Evolutionary conservation across 768 basidiomycete genomes (phyloP), one percentile per base, ranked within the genome.

Genomic region (Agaricus subrufescens): DNA sequence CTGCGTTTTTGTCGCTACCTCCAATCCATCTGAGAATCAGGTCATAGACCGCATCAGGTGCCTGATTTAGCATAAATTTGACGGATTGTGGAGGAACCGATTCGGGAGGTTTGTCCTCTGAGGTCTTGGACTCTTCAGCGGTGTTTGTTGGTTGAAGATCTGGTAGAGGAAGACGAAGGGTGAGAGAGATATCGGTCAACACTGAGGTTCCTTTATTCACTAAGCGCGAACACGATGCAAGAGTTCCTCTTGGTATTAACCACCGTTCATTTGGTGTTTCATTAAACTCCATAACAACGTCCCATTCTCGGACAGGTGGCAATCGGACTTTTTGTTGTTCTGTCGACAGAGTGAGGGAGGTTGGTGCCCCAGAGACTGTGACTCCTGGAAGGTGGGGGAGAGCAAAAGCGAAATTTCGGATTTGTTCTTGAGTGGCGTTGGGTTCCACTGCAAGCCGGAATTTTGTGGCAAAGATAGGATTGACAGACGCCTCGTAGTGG

Each of bases 241-340:
- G 48, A 15, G 55, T 50, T 23, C 80, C 82, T 31, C 86, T 80
- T 50, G 89, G 88, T 52, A 91, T 73, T 5, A 87, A 61, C 81
- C 82, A 86, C n/a, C 84, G 79, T 46, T 89, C 86, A 43, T 73
- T 72, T 2, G 81, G 74, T 4, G 72, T 69, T 62, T 91, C 89
- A 49, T 76, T 71, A 60, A 89, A 91, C 63, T 89, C 87, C 50
- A 92, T 63, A 25, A 91, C 81, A 1, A 92, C 65, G 64, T 91
- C 89, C 62, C 84, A 88, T n/a, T 81, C 79, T 63, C 79, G 84
- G 34, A 76, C 65, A 15, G 79, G 65, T 43, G 62, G 56, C 42
- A 67, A 58, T 58, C 43, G 43, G 27, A 50, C 42, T 23, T 51
- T 37, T n/a, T 46, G 40, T 15, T n/a, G 48, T 45, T 51, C 39